Conservation (phyloP, 495 filamentous ascomycete species). For the Endocarpon pusillum region DNA sequence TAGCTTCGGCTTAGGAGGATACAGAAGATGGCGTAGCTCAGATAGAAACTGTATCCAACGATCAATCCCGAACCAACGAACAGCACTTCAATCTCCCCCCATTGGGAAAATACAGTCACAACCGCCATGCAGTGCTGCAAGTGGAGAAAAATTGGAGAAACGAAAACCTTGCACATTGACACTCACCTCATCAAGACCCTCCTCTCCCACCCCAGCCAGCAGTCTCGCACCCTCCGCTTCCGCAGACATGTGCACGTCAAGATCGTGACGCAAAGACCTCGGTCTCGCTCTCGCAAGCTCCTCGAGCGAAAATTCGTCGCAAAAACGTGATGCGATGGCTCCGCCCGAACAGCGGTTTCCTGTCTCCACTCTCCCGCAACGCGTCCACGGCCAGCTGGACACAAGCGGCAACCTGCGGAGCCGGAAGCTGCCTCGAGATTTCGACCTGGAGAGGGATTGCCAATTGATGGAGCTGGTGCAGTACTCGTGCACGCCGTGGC, state of each 20-base stretch:
- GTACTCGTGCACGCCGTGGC: constrained; percentile 52
- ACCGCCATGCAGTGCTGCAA: neutral
- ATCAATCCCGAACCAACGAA: constrained; percentile 3
- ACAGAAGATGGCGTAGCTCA: constrained; percentile 17
- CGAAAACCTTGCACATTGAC: constrained; percentile 11
- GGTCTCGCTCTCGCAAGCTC: too few relatives aligned
- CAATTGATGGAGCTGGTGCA: constrained; percentile 63
- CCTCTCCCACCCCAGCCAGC: constrained; percentile 46
- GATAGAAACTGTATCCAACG: neutral
- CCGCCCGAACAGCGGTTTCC: constrained; percentile 41
- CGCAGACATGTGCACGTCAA: too few relatives aligned
- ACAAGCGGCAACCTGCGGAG: constrained; percentile 22
- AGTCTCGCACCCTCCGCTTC: constrained; percentile 41
- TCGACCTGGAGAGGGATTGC: constrained; percentile 52
- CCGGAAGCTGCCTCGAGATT: constrained; percentile 29
- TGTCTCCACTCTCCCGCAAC: constrained; percentile 28
- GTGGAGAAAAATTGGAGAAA: constrained; percentile 1
- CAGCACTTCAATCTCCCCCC: too few relatives aligned
- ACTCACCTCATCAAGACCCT: constrained; percentile 48
- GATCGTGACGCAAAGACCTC: too few relatives aligned
- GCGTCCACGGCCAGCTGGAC: constrained; percentile 24
- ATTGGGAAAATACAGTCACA: too few relatives aligned
- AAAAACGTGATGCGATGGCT: constrained; percentile 29
- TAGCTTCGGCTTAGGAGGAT: constrained; percentile 9
- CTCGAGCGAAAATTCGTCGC: constrained; percentile 7